Evolutionary conservation across 805 yeast genomes (phyloP).

Genomic region (Starmerella bombi): DNA sequence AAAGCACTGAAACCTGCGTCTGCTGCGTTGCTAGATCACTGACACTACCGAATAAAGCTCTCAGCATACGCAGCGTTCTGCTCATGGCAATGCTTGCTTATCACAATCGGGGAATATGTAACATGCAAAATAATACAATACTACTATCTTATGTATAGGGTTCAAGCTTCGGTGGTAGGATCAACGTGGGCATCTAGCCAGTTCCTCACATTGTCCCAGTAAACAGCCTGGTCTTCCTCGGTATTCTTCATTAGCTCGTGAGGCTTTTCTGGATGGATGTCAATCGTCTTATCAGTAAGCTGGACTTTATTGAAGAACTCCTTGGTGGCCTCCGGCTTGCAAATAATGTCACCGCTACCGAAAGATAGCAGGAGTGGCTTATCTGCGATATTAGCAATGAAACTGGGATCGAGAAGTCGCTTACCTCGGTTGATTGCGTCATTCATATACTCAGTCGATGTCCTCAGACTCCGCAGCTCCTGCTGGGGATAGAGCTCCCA

Average conservation of each 20-base stretch:
- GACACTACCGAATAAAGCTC: too few species aligned
- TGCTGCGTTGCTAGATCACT: too few species aligned
- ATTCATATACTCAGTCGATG: slow-evolving; percentile 25
- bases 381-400: slow-evolving; percentile 23
- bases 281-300: slow-evolving; percentile 18
- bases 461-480: slow-evolving; percentile 21
- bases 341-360: slow-evolving; percentile 30
- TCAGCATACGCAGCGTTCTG: too few species aligned
- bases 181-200: slow-evolving; percentile 18
- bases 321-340: slow-evolving; percentile 15
- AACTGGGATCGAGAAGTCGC: slow-evolving; percentile 23
- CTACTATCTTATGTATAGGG: too few species aligned
- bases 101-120: too few species aligned
- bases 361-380: slow-evolving; percentile 27
- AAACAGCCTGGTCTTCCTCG: slow-evolving; percentile 11
- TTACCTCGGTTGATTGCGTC: slow-evolving; percentile 29
- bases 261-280: slow-evolving; percentile 15
- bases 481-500: slow-evolving; percentile 21
- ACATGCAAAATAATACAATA: too few species aligned
- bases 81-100: too few species aligned
- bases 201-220: slow-evolving; percentile 10
- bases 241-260: slow-evolving; percentile 21
- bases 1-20: too few species aligned
- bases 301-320: slow-evolving; percentile 11
- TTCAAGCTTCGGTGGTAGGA: too few species aligned